Evolutionary conservation across 164 flowering plant genomes (phyloP).

Genomic region (Piper longum): DNA sequence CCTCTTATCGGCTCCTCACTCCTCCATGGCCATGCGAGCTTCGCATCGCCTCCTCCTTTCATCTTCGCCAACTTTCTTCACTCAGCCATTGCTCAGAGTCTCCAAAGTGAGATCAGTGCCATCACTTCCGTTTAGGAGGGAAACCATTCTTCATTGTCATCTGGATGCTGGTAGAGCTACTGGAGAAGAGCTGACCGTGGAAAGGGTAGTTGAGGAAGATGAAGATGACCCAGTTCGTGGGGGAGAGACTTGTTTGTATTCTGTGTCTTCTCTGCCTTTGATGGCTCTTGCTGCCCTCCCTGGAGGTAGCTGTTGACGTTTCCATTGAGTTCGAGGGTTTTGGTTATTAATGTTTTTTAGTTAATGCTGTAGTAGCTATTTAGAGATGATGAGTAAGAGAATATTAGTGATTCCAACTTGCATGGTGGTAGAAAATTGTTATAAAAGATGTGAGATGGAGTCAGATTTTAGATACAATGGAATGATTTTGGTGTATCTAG

Average conservation of each 20-base stretch:
- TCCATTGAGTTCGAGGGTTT: not conserved
- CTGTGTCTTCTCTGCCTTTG: not conserved
- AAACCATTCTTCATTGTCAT: not conserved
- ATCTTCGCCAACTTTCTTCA: not conserved
- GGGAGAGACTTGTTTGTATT: conserved; percentile 1
- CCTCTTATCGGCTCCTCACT: too few species aligned
- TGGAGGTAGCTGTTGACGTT: not conserved
- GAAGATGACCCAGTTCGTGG: not conserved
- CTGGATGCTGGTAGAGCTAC: not conserved
- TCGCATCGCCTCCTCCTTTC: not conserved
- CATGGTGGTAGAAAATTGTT: too few species aligned
- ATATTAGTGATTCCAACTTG: too few species aligned
- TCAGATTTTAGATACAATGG: not conserved
- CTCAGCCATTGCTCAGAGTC: not conserved
- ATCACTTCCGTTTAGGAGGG: not conserved
- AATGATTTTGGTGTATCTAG: not conserved
- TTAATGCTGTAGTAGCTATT: not conserved
- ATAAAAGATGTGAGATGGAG: not conserved
- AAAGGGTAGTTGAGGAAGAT: not conserved
- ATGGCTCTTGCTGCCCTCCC: conserved; percentile 3
- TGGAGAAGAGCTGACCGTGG: too few species aligned
- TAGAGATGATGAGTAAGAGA: not conserved
- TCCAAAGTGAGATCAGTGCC: not conserved
- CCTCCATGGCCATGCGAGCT: not conserved
- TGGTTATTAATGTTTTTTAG: not conserved